These are phyloP conservation scores for Blastomyces silverae DNA, from an alignment of 2,329 filamentous ascomycete species.

Conservation along the genomic window DNA sequence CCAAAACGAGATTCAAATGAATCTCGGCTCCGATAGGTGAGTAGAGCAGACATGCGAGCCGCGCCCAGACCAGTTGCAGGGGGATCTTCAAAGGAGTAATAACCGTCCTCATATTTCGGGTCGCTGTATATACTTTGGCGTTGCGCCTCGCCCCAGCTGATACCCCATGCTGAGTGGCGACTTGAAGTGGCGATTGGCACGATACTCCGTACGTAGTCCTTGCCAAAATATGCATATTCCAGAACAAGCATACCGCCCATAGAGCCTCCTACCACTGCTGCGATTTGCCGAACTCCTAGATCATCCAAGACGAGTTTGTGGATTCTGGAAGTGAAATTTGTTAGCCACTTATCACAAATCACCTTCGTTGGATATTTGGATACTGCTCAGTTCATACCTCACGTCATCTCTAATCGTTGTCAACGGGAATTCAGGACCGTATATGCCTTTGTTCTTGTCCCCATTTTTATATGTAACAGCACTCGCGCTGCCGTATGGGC, in stretches of 20 bases:
- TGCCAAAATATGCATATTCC: conserved; percentile 65
- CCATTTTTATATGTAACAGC: conserved; percentile 74
- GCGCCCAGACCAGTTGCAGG: conserved; percentile 82
- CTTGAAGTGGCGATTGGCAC: conserved; percentile 52
- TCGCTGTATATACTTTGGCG: conserved; percentile 80
- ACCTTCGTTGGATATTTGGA: background rate
- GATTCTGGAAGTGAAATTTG: conserved; percentile 33
- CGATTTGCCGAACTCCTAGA: conserved; percentile 49
- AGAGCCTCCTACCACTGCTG: conserved; percentile 50
- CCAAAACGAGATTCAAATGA: conserved; percentile 96
- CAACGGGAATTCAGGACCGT: conserved; percentile 92
- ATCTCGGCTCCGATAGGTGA: conserved; percentile 94
- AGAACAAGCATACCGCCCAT: conserved; percentile 55
- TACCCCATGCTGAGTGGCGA: conserved; percentile 53
- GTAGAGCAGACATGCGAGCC: conserved; percentile 89
- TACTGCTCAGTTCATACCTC: conserved; percentile 53
- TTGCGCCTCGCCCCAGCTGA: conserved; percentile 54
- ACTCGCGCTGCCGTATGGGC: conserved; percentile 51
- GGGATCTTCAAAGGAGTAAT: conserved; percentile 81
- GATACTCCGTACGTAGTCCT: conserved; percentile 49
- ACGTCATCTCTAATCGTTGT: conserved; percentile 96
- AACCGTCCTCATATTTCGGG: conserved; percentile 96
- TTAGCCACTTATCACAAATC: background rate
- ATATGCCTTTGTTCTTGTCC: conserved; percentile 63
- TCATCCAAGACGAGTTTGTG: conserved; percentile 51